Conservation (phyloP, 345 rosid genomes). For the Noccaea caerulescens region DNA sequence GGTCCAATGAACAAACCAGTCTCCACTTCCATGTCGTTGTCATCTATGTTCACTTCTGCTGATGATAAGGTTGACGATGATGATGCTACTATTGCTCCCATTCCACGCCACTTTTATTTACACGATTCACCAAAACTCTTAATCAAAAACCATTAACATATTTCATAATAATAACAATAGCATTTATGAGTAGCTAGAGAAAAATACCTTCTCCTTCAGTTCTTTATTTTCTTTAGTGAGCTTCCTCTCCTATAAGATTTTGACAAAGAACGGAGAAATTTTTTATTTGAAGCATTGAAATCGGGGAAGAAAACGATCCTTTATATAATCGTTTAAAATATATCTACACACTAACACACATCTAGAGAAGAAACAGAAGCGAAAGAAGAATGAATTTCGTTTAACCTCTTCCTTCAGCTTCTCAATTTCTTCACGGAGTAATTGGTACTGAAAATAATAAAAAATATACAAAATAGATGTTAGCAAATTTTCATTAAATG, state of each 20-base stretch:
- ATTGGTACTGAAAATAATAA: slow-evolving; percentile 54
- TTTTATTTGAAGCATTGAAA: slow-evolving; percentile 8
- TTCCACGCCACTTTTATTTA: slow-evolving; percentile 41
- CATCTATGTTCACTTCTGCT: slow-evolving; percentile 32
- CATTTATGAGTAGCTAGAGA: neutral
- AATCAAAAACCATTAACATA: neutral
- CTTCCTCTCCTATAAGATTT: slow-evolving; percentile 54
- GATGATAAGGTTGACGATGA: slow-evolving; percentile 28
- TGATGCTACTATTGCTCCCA: slow-evolving; percentile 29
- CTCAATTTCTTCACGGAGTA: slow-evolving; percentile 63
- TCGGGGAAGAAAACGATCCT: neutral
- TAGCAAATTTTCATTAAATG: neutral
- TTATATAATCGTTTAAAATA: neutral
- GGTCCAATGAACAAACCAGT: slow-evolving; percentile 77
- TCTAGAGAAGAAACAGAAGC: neutral
- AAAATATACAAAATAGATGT: slow-evolving; percentile 6
- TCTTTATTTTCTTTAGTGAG: slow-evolving; percentile 58
- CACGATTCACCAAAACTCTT: slow-evolving; percentile 22
- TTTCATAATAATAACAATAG: neutral
- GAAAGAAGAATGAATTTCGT: slow-evolving; percentile 46
- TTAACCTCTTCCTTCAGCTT: slow-evolving; percentile 72
- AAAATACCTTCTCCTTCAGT: slow-evolving; percentile 56
- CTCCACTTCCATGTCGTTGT: slow-evolving; percentile 52
- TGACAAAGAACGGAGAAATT: neutral
- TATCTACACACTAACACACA: neutral